A percentile compares a stretch with the other conserved stretches of the same genome.
Evolutionary conservation across 2,329 filamentous ascomycete genomes (phyloP).

Genomic region (Botryotinia globosa): DNA sequence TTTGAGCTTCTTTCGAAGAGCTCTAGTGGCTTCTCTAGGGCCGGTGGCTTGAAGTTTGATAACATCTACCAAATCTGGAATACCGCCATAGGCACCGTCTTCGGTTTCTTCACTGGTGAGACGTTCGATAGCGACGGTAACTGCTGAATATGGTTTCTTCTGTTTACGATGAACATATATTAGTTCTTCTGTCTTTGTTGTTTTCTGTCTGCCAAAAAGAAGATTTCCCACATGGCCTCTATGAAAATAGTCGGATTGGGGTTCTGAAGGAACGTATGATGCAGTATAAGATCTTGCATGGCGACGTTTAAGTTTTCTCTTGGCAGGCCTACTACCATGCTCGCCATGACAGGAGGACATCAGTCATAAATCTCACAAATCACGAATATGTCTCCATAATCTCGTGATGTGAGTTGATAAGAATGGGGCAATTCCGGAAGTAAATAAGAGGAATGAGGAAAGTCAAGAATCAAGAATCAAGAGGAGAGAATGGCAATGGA

Average conservation of each 20-base stretch:
- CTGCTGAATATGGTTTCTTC: conserved; percentile 88
- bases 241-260: conserved; percentile 14
- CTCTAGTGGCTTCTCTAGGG: conserved; percentile 83
- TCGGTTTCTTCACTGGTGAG: conserved; percentile 87
- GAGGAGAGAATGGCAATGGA: conserved; percentile 1
- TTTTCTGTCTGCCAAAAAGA: conserved; percentile 14
- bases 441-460: background rate
- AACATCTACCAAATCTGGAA: conserved; percentile 91
- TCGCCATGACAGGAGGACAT: conserved; percentile 9
- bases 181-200: conserved; percentile 18
- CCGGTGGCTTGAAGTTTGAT: conserved; percentile 86
- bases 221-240: conserved; percentile 16
- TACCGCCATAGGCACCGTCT: conserved; percentile 86
- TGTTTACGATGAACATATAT: conserved; percentile 35
- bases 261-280: conserved; percentile 12
- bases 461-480: background rate
- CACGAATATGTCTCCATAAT: conserved; percentile 12
- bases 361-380: conserved; percentile 1
- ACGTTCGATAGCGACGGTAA: conserved; percentile 88
- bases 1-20: conserved; percentile 96
- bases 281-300: conserved; percentile 15
- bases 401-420: conserved; percentile 13
- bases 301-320: conserved; percentile 11
- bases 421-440: conserved; percentile 4
- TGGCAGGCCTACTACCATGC: conserved; percentile 12